Evolutionary conservation across 2,329 filamentous ascomycete species (phyloP), one percentile per base, ranked within the genome.

Genomic region (Neodidymelliopsis sp.): DNA sequence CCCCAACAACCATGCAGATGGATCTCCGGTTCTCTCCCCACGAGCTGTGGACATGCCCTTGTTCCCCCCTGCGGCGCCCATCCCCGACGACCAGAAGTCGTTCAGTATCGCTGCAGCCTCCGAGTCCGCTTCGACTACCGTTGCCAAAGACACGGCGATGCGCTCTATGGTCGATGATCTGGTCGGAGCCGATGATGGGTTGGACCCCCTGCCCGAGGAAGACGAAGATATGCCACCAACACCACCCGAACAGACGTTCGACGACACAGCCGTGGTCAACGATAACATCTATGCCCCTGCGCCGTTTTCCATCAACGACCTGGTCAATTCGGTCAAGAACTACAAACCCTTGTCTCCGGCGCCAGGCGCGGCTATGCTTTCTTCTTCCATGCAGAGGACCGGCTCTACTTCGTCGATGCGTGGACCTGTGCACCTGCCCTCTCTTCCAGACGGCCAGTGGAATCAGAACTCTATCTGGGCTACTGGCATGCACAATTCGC

Each of bases 121-220:
- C 4, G 78, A 81, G 45, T 76, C 79, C n/a, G 75, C 79, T 15
- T 79, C 79, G 4, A 73, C 75, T 36, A 65, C 62, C 12, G 35
- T 71, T 15, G 67, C 71, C 7, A 73, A 72, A 40, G 79, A 81
- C 47, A 73, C 72, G n/a, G 77, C 78, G 18, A 79, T 84, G 73
- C 77, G 76, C 53, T 76, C 75, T 8, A 84, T 85, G 82, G 82
- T 85, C 11, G 80, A 85, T 56, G 75, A 81, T 49, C 71, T 85
- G 20, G 74, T 85, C 39, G 73, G 72, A 31, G 65, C 65, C 15
- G 73, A 77, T 37, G 74, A 75, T 19, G 69, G 74, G 30, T 52
- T 74, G 37, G 72, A 72, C 49, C 67, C 71, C 16, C 57, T 74
- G 19, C 66, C 61, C 7, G 75, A 78, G 37, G 76, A 77, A 49